These are phyloP conservation scores for Craspedostauros australis DNA, from an alignment of 108 stramenopile species.

Conservation along the genomic window DNA sequence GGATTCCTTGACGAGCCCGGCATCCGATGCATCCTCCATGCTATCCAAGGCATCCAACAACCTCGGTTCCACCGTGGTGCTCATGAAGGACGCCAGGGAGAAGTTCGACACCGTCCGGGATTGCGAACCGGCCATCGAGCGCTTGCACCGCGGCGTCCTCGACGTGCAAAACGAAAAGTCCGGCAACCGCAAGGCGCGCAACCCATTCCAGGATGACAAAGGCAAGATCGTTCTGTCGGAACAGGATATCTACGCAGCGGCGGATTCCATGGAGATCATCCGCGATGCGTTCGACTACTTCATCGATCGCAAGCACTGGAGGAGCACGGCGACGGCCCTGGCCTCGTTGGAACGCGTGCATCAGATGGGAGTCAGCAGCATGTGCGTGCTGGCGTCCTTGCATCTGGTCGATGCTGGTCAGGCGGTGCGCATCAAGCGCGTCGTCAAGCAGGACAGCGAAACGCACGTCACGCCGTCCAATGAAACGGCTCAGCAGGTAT, in stretches of 20 bases:
- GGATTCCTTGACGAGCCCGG: constrained; percentile 73
- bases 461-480: constrained; percentile 33
- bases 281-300: constrained; percentile 80
- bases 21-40: constrained; percentile 64
- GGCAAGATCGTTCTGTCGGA: constrained; percentile 42
- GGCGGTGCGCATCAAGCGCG: constrained; percentile 65
- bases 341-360: constrained; percentile 62
- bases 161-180: constrained; percentile 42
- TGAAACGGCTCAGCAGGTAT: constrained; percentile 63
- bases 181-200: constrained; percentile 21
- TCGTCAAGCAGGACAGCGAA: constrained; percentile 29
- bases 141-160: constrained; percentile 52
- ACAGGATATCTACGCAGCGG: constrained; percentile 82
- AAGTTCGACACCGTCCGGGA: constrained; percentile 81
- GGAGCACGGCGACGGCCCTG: constrained; percentile 43
- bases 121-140: constrained; percentile 68
- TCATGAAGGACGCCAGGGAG: constrained; percentile 71
- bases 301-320: constrained; percentile 53
- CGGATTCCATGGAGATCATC: constrained; percentile 81
- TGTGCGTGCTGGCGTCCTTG: constrained; percentile 59
- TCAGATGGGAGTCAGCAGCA: constrained; percentile 63
- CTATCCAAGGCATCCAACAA: constrained; percentile 55
- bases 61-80: constrained; percentile 42
- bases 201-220: constrained; percentile 16
- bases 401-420: constrained; percentile 67